Percentiles rank a stretch among this genome's conserved stretches.
These are phyloP conservation scores for Wickerhamomyces tratensis DNA, from an alignment of 805 yeast species.

Conservation along the genomic window DNA sequence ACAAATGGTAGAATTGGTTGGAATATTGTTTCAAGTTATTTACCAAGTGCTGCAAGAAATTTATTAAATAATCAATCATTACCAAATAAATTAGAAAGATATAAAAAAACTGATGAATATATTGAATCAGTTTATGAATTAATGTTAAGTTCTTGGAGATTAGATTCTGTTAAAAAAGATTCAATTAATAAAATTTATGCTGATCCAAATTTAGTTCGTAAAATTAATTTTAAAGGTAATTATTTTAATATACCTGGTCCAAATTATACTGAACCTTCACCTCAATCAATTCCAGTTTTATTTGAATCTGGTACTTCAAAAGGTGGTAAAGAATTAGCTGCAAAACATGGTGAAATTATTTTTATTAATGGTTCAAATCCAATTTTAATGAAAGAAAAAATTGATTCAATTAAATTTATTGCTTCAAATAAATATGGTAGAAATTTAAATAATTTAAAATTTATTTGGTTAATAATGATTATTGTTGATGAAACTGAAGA, in stretches of 20 bases:
- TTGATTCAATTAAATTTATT: conserved; percentile 20
- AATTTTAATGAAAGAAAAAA: conserved; percentile 17
- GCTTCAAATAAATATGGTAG: conserved; percentile 27
- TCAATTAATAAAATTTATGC: conserved; percentile 19
- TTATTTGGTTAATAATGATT: conserved; percentile 26
- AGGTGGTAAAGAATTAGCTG: conserved; percentile 31
- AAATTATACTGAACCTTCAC: conserved; percentile 30
- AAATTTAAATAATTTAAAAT: conserved; percentile 26
- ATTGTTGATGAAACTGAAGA: conserved; percentile 31
- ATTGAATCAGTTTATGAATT: conserved; percentile 27
- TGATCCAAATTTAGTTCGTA: conserved; percentile 26
- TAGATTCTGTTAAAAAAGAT: conserved; percentile 21
- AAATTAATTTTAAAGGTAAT: conserved; percentile 29
- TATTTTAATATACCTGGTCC: conserved; percentile 32
- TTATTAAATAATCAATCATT: conserved; percentile 22
- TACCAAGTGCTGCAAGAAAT: conserved; percentile 31
- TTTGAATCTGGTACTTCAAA: conserved; percentile 36
- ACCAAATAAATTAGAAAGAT: conserved; percentile 29
- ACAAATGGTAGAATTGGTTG: conserved; percentile 33
- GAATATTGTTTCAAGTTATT: conserved; percentile 32
- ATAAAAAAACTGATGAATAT: conserved; percentile 29
- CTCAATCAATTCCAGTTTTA: conserved; percentile 33
- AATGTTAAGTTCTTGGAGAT: conserved; percentile 30
- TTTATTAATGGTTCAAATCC: conserved; percentile 29
- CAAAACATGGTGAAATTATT: conserved; percentile 32